Evolutionary conservation across 495 filamentous ascomycete species (phyloP).

Genomic region (Penicillium odoratum): DNA sequence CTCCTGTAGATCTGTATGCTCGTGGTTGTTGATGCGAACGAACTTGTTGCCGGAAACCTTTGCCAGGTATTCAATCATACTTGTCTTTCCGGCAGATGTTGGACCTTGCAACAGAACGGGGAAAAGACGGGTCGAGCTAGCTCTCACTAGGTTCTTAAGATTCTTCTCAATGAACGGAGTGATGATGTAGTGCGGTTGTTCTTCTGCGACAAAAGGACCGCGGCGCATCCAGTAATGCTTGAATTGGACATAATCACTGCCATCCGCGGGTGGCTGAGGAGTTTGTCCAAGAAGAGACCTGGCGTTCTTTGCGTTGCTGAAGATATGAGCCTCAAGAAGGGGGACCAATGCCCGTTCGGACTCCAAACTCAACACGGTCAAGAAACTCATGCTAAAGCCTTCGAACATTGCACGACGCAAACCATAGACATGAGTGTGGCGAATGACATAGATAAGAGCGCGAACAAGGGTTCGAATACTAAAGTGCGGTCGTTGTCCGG

Average conservation of each 20-base stretch:
- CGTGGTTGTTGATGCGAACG: conserved; percentile 98
- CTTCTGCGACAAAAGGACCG: conserved; percentile 63
- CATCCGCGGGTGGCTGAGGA: conserved; percentile 72
- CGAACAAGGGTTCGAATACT: conserved; percentile 94
- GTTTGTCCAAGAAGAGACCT: conserved; percentile 69
- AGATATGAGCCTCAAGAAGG: conserved; percentile 77
- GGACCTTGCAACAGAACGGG: conserved; percentile 97
- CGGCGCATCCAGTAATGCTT: conserved; percentile 90
- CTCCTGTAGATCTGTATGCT: conserved; percentile 97
- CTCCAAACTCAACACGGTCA: conserved; percentile 76
- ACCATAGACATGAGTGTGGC: conserved; percentile 84
- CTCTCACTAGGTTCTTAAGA: conserved; percentile 87
- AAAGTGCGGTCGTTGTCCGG: conserved; percentile 91
- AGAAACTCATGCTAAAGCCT: conserved; percentile 97
- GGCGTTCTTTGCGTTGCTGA: conserved; percentile 64
- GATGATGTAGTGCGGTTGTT: conserved; percentile 89
- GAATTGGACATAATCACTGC: conserved; percentile 78
- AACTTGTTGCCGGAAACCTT: conserved; percentile 95
- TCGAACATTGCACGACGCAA: conserved; percentile 85
- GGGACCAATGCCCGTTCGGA: conserved; percentile 78
- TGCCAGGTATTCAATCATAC: conserved; percentile 97
- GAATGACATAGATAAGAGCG: conserved; percentile 79
- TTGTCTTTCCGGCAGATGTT: conserved; percentile 96
- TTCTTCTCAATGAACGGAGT: conserved; percentile 95
- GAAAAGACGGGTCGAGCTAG: conserved; percentile 86